Evolutionary conservation across 1,284 basidiomycete species (phyloP), one percentile per base, ranked within the genome.

Genomic region (Bondarzewia mesenterica): DNA sequence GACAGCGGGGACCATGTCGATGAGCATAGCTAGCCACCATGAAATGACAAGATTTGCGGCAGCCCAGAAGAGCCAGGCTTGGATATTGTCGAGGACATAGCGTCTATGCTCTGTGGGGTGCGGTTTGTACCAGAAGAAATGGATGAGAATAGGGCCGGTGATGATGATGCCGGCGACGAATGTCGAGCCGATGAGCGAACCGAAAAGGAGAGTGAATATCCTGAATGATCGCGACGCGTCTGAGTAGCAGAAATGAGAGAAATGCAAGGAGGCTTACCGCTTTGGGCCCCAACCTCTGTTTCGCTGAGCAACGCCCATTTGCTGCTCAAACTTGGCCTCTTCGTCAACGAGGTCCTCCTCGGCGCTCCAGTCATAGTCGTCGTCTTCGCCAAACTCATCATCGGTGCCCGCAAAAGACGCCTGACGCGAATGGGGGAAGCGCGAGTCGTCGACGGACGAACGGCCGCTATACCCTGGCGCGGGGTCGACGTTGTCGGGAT

Each of bases 41-140:
- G 85, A 88, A 45, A 86, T 71, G 49, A 84, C 64, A 45, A 88
- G 65, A 60, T 89, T 88, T 29, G 81, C 74, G 3, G 85, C 85
- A 7, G 77, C 78, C 85, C 86, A 89, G 63, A 85, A 85, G 5
- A 87, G 68, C 85, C 85, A 89, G 8, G 83, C 81, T 57, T 85
- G 72, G 44, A 87, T 63, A 58, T 86, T 89, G 53, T 81, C 72
- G 44, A 74, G 74, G 51, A 85, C 72, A 55, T 75, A 85, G 32
- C 66, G 70, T 14, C 84, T 73, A 54, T 78, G 66, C 7, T 72
- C 69, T 14, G 75, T 77, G 7, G 74, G 75, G 50, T 80, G 59
- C 0, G 73, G 73, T 42, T 77, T 73, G 57, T 81, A 83, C 78
- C 82, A 88, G 60, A 74, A 77, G 61, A 84, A 79, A 56, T 82